These are phyloP conservation scores for Dendrostoma leiphaemia DNA, from an alignment of 2,329 filamentous ascomycete species.

Conservation along the genomic window DNA sequence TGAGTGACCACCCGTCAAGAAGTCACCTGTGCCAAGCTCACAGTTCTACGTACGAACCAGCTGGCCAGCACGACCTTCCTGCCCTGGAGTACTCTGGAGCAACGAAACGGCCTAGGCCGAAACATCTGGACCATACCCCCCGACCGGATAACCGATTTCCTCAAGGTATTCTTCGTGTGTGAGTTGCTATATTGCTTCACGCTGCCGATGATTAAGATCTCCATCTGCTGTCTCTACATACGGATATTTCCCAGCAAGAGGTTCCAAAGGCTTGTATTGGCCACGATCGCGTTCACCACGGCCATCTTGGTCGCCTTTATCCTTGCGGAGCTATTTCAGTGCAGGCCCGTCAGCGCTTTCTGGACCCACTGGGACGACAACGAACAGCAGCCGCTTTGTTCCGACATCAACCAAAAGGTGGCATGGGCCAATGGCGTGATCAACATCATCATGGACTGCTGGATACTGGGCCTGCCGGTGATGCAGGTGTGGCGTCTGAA, in stretches of 20 bases:
- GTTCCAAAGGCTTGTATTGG: conserved; percentile 6
- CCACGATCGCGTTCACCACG: conserved; percentile 10
- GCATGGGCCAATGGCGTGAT: background rate
- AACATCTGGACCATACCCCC: conserved; percentile 20
- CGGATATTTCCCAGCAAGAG: background rate
- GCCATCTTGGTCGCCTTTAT: conserved; percentile 15
- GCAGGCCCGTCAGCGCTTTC: conserved; percentile 15
- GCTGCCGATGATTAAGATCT: background rate
- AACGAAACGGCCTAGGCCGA: conserved; percentile 31
- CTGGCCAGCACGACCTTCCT: conserved; percentile 26
- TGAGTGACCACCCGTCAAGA: too few species aligned
- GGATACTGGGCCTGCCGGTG: conserved; percentile 12
- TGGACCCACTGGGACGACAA: conserved; percentile 19
- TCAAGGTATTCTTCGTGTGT: conserved; percentile 18
- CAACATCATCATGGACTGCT: conserved; percentile 1
- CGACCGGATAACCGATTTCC: conserved; percentile 13
- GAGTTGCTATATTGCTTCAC: conserved; percentile 24
- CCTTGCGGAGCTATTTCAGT: conserved; percentile 16
- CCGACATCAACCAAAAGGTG: background rate
- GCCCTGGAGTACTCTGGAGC: conserved; percentile 30
- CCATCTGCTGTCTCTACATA: conserved; percentile 7
- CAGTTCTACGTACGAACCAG: too few species aligned
- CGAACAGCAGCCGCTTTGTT: conserved; percentile 1
- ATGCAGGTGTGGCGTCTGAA: conserved; percentile 2
- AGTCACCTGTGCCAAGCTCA: too few species aligned